Percentiles rank a stretch among this genome's conserved stretches.
Conservation (phyloP, 73 alveolate genomes). For the Paramecium bursaria region DNA sequence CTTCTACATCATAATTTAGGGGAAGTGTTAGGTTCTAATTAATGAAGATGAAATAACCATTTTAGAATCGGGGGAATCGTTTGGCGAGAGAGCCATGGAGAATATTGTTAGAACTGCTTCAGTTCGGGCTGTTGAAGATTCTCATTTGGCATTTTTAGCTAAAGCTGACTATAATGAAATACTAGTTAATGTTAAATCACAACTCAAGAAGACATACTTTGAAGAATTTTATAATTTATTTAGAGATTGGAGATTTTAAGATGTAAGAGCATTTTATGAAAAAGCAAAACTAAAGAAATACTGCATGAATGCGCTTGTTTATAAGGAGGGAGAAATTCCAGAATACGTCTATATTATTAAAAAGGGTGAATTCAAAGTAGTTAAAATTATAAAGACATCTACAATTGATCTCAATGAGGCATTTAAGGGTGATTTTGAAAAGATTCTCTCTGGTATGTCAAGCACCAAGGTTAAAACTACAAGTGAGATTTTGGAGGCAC, state of each 20-base stretch:
- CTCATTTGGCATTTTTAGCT: slow-evolving; percentile 50
- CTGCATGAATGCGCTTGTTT: slow-evolving; percentile 57
- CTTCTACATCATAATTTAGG: slow-evolving; percentile 23
- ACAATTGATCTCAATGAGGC: slow-evolving; percentile 47
- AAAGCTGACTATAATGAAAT: background rate
- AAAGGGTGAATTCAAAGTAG: slow-evolving; percentile 73
- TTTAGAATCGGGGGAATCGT: background rate
- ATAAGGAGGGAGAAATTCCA: slow-evolving; percentile 66
- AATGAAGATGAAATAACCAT: slow-evolving; percentile 27
- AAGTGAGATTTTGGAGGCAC: slow-evolving; percentile 21
- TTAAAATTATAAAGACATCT: slow-evolving; percentile 61
- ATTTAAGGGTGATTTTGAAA: slow-evolving; percentile 59
- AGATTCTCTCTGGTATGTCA: slow-evolving; percentile 31
- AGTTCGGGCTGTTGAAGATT: slow-evolving; percentile 27
- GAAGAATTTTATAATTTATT: slow-evolving; percentile 55
- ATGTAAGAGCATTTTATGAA: slow-evolving; percentile 40
- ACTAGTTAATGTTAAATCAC: slow-evolving; percentile 7
- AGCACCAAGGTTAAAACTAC: slow-evolving; percentile 2
- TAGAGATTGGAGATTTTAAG: slow-evolving; percentile 42
- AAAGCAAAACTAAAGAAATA: slow-evolving; percentile 44
- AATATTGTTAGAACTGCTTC: slow-evolving; percentile 52
- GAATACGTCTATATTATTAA: slow-evolving; percentile 67
- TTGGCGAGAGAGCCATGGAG: slow-evolving; percentile 60
- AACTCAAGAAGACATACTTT: slow-evolving; percentile 26
- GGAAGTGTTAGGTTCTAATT: slow-evolving; percentile 1